Evolutionary conservation across 2,329 filamentous ascomycete species (phyloP).

Genomic region (Xylaria sp.): DNA sequence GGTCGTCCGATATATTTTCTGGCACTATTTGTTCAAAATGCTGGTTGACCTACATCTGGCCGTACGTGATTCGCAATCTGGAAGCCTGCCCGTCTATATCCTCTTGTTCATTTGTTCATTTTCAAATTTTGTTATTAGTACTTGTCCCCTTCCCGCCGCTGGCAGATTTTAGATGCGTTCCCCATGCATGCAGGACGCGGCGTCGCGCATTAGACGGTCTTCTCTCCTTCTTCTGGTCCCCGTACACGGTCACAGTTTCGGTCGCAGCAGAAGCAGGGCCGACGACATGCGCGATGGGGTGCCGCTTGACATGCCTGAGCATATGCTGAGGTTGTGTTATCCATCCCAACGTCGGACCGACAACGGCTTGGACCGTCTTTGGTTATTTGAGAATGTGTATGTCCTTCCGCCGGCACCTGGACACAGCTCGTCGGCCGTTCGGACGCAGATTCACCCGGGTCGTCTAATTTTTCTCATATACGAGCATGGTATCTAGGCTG

Average conservation of each 20-base stretch:
- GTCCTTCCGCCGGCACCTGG: not conserved
- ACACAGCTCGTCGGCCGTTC: conserved; percentile 9
- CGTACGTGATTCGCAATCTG: conserved; percentile 29
- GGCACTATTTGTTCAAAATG: conserved; percentile 24
- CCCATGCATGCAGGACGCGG: conserved; percentile 24
- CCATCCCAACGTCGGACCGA: conserved; percentile 18
- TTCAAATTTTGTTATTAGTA: no score
- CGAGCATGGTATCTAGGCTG: conserved; percentile 9
- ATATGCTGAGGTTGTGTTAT: conserved; percentile 26
- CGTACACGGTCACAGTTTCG: conserved; percentile 21
- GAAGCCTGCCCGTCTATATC: not conserved
- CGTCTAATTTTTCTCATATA: conserved; percentile 18
- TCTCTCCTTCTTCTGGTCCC: conserved; percentile 4
- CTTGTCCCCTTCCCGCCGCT: conserved; percentile 14
- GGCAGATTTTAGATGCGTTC: not conserved
- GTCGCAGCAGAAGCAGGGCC: conserved; percentile 24
- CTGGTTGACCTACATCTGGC: conserved; percentile 30
- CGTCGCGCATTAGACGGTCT: not conserved
- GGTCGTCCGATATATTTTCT: conserved; percentile 18
- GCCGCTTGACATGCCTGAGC: conserved; percentile 27
- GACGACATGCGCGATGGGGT: conserved; percentile 20
- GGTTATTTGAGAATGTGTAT: conserved; percentile 9
- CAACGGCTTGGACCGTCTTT: conserved; percentile 11
- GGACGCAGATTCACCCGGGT: conserved; percentile 21
- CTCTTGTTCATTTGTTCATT: no score